Evolutionary conservation across 768 basidiomycete genomes (phyloP), one percentile per base, ranked within the genome.

Genomic region (Tephrocybe sp.): DNA sequence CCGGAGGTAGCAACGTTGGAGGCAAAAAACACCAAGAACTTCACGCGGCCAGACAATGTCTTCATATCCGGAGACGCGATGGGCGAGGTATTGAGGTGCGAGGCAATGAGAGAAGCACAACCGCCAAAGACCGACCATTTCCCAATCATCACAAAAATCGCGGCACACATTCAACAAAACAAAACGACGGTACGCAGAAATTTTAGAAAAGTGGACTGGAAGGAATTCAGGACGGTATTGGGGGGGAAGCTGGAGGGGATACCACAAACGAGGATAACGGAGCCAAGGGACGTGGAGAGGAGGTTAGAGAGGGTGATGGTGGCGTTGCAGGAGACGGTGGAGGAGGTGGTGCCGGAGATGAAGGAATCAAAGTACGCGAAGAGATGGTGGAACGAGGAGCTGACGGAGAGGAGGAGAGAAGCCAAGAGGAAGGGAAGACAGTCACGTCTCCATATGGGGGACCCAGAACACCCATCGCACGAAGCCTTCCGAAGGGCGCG

Each of bases 71-170:
- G n/a, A n/a, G n/a, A n/a, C n/a, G n/a, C n/a, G n/a, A n/a, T n/a
- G n/a, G n/a, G n/a, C n/a, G n/a, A n/a, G n/a, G n/a, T n/a, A n/a
- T n/a, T n/a, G n/a, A n/a, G n/a, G n/a, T n/a, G n/a, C n/a, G n/a
- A n/a, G n/a, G n/a, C n/a, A n/a, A n/a, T n/a, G n/a, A n/a, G n/a
- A n/a, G n/a, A n/a, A n/a, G n/a, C n/a, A n/a, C 27, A 29, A 7
- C 66, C 63, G 0, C 36, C 58, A 0, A 45, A 49, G 1, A 66
- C 75, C 3, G 73, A 79, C 57, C 75, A 79, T 54, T 64, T 68
- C 45, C 74, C 70, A 0, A 71, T 79, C 8, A 24, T 55, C 19
- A 67, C 5, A 76, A 2, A 59, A 69, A 38, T 24, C 72, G 2
- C 11, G 49, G 0, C 38, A 49, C 2, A 23, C 40, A 5, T 6